Evolutionary conservation across 345 rosid genomes (phyloP).

Genomic region (Acer yangbiense): DNA sequence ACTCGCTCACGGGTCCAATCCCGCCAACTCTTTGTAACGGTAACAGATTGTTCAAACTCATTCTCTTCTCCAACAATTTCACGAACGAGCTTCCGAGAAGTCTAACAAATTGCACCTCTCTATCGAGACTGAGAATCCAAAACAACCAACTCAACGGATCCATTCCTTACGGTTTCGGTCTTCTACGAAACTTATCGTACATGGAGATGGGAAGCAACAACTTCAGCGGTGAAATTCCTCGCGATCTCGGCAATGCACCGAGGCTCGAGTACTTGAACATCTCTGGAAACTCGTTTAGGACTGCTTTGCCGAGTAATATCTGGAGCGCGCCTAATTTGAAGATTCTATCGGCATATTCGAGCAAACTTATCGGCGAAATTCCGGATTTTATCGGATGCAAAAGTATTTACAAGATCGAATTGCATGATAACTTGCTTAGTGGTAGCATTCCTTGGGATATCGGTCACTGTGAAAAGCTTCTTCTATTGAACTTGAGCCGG

Average conservation of each 20-base stretch:
- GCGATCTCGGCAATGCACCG: constrained; percentile 63
- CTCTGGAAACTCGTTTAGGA: constrained; percentile 59
- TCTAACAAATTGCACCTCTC: constrained; percentile 59
- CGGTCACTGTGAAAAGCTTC: constrained; percentile 83
- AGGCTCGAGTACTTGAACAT: constrained; percentile 72
- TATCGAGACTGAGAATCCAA: constrained; percentile 67
- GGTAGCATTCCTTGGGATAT: constrained; percentile 85
- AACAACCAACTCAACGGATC: constrained; percentile 69
- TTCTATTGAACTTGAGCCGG: constrained; percentile 62
- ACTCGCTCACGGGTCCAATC: constrained; percentile 68
- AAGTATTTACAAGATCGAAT: constrained; percentile 72
- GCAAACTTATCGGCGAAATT: constrained; percentile 53
- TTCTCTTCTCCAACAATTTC: constrained; percentile 83
- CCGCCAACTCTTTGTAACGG: constrained; percentile 80
- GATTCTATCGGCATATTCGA: constrained; percentile 69
- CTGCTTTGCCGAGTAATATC: constrained; percentile 49
- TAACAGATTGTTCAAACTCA: constrained; percentile 69
- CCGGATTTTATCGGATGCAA: constrained; percentile 77
- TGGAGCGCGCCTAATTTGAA: constrained; percentile 76
- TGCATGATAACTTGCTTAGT: constrained; percentile 68
- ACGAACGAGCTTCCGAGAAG: constrained; percentile 49
- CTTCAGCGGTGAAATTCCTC: constrained; percentile 66
- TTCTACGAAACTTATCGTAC: constrained; percentile 57
- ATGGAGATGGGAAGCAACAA: constrained; percentile 76
- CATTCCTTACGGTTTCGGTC: constrained; percentile 74